A percentile compares a stretch with the other conserved stretches of the same genome.
Conservation (phyloP, 345 rosid species). For the Arabidopsis arenosa region DNA sequence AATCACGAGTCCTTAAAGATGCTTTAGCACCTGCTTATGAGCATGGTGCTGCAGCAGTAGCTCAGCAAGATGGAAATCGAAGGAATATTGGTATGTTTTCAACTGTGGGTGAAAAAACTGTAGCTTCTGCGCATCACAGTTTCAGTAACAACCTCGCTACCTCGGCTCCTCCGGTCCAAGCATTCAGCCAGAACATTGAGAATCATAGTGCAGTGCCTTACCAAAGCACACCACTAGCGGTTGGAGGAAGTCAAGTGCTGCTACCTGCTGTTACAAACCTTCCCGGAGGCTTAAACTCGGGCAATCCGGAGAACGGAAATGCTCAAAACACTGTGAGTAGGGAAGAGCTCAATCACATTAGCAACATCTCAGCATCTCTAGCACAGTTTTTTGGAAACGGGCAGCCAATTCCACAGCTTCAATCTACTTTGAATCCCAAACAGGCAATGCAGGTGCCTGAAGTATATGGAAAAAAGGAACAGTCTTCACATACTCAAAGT, state of each 20-base stretch:
- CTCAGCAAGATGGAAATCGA: conserved; percentile 36
- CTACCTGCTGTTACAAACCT: conserved; percentile 43
- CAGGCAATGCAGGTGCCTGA: conserved; percentile 50
- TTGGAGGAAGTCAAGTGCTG: conserved; percentile 55
- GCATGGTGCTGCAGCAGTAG: conserved; percentile 35
- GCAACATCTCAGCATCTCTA: conserved; percentile 74
- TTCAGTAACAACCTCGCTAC: conserved; percentile 36
- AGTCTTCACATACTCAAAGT: conserved; percentile 54
- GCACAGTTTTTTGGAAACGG: conserved; percentile 76
- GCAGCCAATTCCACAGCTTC: conserved; percentile 74
- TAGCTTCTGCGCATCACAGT: conserved; percentile 36
- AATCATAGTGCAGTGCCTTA: conserved; percentile 45
- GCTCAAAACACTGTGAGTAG: conserved; percentile 56
- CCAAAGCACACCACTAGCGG: conserved; percentile 43
- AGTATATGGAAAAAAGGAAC: conserved; percentile 46
- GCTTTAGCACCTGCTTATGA: conserved; percentile 34
- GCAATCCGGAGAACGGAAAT: conserved; percentile 45
- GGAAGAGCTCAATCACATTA: conserved; percentile 64
- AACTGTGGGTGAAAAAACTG: conserved; percentile 24
- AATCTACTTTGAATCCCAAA: conserved; percentile 57
- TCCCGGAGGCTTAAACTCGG: conserved; percentile 43
- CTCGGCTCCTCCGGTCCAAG: conserved; percentile 46
- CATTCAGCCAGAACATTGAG: conserved; percentile 43
- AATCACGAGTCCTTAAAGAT: conserved; percentile 35
- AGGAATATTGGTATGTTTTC: conserved; percentile 42